These are phyloP conservation scores for Lachnellula suecica DNA, from an alignment of 2,329 filamentous ascomycete species.

Conservation along the genomic window DNA sequence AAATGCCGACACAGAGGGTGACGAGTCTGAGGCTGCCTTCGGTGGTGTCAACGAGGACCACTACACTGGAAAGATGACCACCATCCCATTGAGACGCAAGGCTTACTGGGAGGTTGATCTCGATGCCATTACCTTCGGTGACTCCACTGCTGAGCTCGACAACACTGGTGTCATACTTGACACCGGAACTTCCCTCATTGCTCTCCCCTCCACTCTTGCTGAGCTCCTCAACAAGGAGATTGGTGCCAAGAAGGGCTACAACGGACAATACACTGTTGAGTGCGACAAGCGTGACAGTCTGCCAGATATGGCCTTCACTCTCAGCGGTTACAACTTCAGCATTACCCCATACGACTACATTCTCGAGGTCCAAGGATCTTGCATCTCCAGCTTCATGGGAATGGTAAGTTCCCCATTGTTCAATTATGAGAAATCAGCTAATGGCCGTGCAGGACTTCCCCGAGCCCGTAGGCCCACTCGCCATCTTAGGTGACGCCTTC, in stretches of 20 bases:
- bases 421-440: constrained; percentile 59
- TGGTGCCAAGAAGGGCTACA: constrained; percentile 95
- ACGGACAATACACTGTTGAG: constrained; percentile 94
- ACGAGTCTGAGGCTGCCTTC: constrained; percentile 84
- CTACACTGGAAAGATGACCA: constrained; percentile 81
- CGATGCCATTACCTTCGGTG: constrained; percentile 85
- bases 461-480: constrained; percentile 83
- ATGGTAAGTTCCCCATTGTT: constrained; percentile 63
- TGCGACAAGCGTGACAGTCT: constrained; percentile 80
- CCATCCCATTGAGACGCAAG: constrained; percentile 94
- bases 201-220: constrained; percentile 84
- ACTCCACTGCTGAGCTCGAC: constrained; percentile 83
- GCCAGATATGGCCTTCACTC: constrained; percentile 87
- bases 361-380: constrained; percentile 90
- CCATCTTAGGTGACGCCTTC: constrained; percentile 89
- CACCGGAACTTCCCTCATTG: constrained; percentile 96
- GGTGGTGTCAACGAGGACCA: constrained; percentile 84
- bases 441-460: constrained; percentile 71
- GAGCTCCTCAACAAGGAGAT: constrained; percentile 98
- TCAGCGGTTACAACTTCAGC: constrained; percentile 89
- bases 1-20: constrained; percentile 63
- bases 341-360: constrained; percentile 91
- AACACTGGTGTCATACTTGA: constrained; percentile 96
- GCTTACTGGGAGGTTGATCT: constrained; percentile 99
- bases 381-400: constrained; percentile 96